These are phyloP conservation scores for Arthrobotrys musiformis DNA, from an alignment of 2,329 filamentous ascomycete genomes.

Conservation along the genomic window DNA sequence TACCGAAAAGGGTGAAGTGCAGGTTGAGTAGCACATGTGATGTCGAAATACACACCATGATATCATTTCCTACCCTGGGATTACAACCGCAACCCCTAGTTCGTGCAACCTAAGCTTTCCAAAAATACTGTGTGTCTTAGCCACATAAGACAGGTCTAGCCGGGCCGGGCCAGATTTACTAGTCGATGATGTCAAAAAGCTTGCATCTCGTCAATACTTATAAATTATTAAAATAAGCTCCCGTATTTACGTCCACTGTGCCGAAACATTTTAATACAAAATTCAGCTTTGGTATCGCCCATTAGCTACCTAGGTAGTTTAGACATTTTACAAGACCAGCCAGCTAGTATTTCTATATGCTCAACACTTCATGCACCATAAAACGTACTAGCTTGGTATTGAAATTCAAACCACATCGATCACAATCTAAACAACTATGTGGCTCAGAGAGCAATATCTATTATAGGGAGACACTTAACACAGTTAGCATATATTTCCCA, in stretches of 20 bases:
- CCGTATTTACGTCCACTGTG: too few relatives aligned
- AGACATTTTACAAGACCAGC: too few relatives aligned
- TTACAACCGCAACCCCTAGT: neutral
- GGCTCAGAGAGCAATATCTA: too few relatives aligned
- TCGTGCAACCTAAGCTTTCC: conserved; percentile 3
- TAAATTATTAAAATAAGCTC: too few relatives aligned
- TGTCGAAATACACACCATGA: neutral
- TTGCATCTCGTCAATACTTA: neutral
- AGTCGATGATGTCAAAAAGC: neutral
- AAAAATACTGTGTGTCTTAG: neutral
- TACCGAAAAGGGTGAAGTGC: neutral
- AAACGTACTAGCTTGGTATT: too few relatives aligned
- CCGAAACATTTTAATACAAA: neutral
- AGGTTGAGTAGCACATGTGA: neutral
- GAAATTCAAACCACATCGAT: too few relatives aligned
- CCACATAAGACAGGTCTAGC: neutral
- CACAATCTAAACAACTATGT: too few relatives aligned
- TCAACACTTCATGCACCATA: too few relatives aligned
- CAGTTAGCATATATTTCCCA: neutral
- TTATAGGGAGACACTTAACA: neutral
- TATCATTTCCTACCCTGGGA: too few relatives aligned
- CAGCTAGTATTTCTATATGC: too few relatives aligned
- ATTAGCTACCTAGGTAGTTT: too few relatives aligned
- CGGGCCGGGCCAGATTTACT: neutral
- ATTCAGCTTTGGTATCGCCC: too few relatives aligned